Conservation (phyloP, 2,329 filamentous ascomycete species). For the Trichoderma citrinoviride region DNA sequence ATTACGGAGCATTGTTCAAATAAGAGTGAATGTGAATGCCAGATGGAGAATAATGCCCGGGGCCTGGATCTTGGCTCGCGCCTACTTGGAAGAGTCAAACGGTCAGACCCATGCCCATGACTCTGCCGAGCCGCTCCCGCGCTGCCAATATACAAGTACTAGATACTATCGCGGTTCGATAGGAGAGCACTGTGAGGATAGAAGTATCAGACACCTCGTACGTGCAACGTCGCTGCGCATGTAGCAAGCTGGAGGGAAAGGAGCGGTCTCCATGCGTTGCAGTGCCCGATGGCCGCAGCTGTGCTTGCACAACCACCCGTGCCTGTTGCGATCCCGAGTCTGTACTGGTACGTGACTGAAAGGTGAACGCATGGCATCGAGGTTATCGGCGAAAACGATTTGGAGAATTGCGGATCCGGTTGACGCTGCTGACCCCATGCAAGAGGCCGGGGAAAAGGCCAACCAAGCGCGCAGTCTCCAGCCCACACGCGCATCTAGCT, state of each 20-base stretch:
- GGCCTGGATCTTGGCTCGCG: slow-evolving; percentile 14
- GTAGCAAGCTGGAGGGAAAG: neutral
- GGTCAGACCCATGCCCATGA: slow-evolving; percentile 10
- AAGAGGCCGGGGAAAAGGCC: slow-evolving; percentile 10
- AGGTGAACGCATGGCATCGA: neutral
- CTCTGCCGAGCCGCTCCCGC: slow-evolving; percentile 18
- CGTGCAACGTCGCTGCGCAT: neutral
- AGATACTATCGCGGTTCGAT: neutral
- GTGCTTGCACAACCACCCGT: neutral
- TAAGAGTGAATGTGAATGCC: slow-evolving; percentile 13
- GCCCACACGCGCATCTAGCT: slow-evolving; percentile 16
- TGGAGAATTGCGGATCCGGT: slow-evolving; percentile 18
- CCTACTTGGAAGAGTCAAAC: neutral
- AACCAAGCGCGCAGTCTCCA: slow-evolving; percentile 19
- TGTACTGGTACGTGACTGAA: neutral
- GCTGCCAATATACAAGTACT: slow-evolving; percentile 1
- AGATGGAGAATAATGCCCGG: slow-evolving; percentile 17
- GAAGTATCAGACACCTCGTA: neutral
- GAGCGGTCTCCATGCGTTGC: neutral
- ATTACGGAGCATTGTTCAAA: slow-evolving; percentile 17
- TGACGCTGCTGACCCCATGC: slow-evolving; percentile 1
- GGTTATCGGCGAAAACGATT: neutral
- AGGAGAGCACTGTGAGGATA: neutral
- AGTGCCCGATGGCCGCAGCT: slow-evolving; percentile 3
- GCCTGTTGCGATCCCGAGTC: too few species aligned